phyloP scores from a whole-genome alignment of 441 rosid species.

The Populus tomentosa region DNA sequence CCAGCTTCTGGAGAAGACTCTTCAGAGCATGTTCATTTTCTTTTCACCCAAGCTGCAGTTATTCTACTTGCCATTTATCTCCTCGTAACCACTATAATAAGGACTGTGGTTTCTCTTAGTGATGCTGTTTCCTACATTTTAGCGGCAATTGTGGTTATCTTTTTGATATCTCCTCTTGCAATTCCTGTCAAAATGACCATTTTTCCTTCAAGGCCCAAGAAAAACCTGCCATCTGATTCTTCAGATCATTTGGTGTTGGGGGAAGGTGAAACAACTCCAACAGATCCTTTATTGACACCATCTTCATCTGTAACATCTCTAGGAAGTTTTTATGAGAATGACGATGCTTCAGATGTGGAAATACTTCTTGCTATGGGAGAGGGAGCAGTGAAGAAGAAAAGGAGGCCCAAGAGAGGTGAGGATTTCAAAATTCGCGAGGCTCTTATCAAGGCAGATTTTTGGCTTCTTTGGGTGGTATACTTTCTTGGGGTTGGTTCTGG shows the following conservation, averaged over 20 bases:
- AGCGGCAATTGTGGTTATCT: conserved; percentile 50
- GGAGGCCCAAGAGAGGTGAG: conserved; percentile 91
- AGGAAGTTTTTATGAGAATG: conserved; percentile 53
- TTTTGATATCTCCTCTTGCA: conserved; percentile 76
- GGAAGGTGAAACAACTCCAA: conserved; percentile 37
- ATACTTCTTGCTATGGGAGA: conserved; percentile 80
- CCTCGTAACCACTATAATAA: conserved; percentile 46
- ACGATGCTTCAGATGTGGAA: conserved; percentile 59
- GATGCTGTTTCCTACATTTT: conserved; percentile 40
- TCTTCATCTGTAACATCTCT: conserved; percentile 64
- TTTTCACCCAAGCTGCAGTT: conserved; percentile 63
- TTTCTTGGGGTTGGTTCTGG: conserved; percentile 96
- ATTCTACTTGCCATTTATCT: conserved; percentile 66
- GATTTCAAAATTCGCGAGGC: conserved; percentile 83
- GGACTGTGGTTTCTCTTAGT: conserved; percentile 36
- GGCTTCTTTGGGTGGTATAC: conserved; percentile 94
- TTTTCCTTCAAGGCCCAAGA: conserved; percentile 51
- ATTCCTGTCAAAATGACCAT: conserved; percentile 94
- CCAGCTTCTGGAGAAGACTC: conserved; percentile 91
- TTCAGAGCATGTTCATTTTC: conserved; percentile 66
- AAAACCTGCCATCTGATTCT: conserved; percentile 39
- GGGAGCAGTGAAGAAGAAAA: conserved; percentile 88
- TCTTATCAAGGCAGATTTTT: conserved; percentile 84
- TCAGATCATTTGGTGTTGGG: conserved; percentile 46
- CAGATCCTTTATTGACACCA: conserved; percentile 57